Conservation (phyloP, 169 alveolate species). For the Plasmodium chabaudi region DNA sequence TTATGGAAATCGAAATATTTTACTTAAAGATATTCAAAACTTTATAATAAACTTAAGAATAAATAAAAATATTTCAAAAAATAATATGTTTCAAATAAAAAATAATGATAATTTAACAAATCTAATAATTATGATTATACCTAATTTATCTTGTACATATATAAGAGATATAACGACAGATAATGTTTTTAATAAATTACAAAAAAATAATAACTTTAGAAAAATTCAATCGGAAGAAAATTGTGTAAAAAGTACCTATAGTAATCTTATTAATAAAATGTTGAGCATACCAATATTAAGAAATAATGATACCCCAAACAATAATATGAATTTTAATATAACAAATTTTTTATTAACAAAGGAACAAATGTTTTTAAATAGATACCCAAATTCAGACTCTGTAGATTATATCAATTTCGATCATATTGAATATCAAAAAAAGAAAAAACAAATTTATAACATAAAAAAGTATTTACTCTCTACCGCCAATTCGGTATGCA, state of each 20-base stretch:
- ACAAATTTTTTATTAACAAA: slow-evolving; percentile 38
- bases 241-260: slow-evolving; percentile 31
- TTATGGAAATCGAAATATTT: slow-evolving; percentile 33
- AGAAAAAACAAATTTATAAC: slow-evolving; percentile 8
- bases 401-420: slow-evolving; percentile 31
- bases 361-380: slow-evolving; percentile 40
- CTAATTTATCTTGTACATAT: slow-evolving; percentile 40
- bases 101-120: slow-evolving; percentile 41
- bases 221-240: slow-evolving; percentile 30
- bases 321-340: not conserved
- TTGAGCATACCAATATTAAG: slow-evolving; percentile 37
- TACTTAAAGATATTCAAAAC: slow-evolving; percentile 60
- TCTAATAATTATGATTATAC: slow-evolving; percentile 37
- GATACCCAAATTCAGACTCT: slow-evolving; percentile 19
- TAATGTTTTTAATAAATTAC: slow-evolving; percentile 51
- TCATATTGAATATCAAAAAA: slow-evolving; percentile 16
- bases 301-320: slow-evolving; percentile 2
- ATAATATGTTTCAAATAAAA: slow-evolving; percentile 49
- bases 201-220: slow-evolving; percentile 57
- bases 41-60: slow-evolving; percentile 47
- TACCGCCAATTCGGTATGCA: slow-evolving; percentile 25
- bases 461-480: slow-evolving; percentile 9
- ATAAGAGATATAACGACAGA: slow-evolving; percentile 39
- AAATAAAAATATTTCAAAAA: slow-evolving; percentile 15
- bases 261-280: slow-evolving; percentile 38